Conservation (phyloP, 1,139 yeast genomes). For the Geotrichum aggregatum region DNA sequence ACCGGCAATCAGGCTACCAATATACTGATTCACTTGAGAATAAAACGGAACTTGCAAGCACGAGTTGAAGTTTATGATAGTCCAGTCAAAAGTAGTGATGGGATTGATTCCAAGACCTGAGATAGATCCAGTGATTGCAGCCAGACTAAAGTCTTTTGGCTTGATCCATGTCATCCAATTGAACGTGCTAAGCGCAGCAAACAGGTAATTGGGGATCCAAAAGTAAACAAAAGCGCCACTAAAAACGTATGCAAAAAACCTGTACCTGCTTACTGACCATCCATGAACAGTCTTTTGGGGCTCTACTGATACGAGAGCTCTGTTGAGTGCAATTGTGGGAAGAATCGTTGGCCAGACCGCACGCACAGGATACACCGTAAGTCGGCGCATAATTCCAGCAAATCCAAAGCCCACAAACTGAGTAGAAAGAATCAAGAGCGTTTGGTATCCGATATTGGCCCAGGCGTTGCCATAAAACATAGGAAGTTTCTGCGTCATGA, state of each 20-base stretch:
- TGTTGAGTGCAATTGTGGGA: slow-evolving; percentile 33
- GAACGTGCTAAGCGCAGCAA: slow-evolving; percentile 49
- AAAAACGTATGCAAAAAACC: slow-evolving; percentile 43
- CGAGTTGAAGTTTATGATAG: slow-evolving; percentile 41
- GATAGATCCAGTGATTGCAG: slow-evolving; percentile 49
- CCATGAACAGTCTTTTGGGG: slow-evolving; percentile 37
- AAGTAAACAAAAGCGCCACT: slow-evolving; percentile 47
- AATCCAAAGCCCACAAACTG: slow-evolving; percentile 53
- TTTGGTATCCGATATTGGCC: slow-evolving; percentile 45
- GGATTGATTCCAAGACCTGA: slow-evolving; percentile 60
- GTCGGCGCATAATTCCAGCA: slow-evolving; percentile 51
- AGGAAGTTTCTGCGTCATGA: slow-evolving; percentile 41
- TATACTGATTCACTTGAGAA: slow-evolving; percentile 42
- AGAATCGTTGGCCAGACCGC: slow-evolving; percentile 52
- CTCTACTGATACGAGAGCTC: slow-evolving; percentile 19
- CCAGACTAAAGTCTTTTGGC: slow-evolving; percentile 52
- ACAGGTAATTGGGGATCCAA: slow-evolving; percentile 54
- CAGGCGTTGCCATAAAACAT: slow-evolving; percentile 39
- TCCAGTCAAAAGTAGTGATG: slow-evolving; percentile 46
- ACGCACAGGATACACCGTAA: slow-evolving; percentile 48
- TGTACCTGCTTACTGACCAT: slow-evolving; percentile 47
- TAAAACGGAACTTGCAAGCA: slow-evolving; percentile 47
- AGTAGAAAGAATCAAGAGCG: slow-evolving; percentile 44
- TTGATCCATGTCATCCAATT: slow-evolving; percentile 61
- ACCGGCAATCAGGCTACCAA: slow-evolving; percentile 46